Evolutionary conservation across 768 basidiomycete species (phyloP).

Genomic region (Suillus subluteus): DNA sequence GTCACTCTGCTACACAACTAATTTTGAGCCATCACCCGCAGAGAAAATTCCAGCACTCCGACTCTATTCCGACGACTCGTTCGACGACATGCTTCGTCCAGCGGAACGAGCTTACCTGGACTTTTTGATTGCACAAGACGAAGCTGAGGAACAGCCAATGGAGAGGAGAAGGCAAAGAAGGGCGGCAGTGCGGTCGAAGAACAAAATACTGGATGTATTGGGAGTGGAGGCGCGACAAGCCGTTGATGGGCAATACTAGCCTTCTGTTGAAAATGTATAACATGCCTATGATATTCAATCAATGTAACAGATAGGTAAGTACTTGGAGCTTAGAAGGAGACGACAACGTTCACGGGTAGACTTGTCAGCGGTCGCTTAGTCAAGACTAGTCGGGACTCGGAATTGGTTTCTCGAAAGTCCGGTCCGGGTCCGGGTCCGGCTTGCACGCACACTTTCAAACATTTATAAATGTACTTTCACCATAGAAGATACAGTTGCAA

Average conservation of each 20-base stretch:
- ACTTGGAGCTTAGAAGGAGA: background rate
- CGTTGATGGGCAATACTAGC: slow-evolving; percentile 7
- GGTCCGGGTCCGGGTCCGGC: no score
- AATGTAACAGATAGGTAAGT: background rate
- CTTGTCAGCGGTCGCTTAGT: no score
- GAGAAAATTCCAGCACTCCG: background rate
- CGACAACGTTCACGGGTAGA: no score
- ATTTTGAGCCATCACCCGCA: background rate
- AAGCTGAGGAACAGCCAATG: slow-evolving; percentile 9
- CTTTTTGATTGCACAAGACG: slow-evolving; percentile 5
- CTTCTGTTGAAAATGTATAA: background rate
- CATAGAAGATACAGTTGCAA: no score
- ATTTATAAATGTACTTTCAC: no score
- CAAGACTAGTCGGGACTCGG: no score
- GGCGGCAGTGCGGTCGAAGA: slow-evolving; percentile 9
- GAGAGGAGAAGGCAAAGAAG: slow-evolving; percentile 12
- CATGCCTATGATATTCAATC: background rate
- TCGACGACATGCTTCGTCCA: background rate
- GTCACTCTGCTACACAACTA: background rate
- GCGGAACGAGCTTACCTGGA: slow-evolving; percentile 10
- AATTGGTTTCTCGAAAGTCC: no score
- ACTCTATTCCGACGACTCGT: background rate
- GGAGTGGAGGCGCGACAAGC: slow-evolving; percentile 14
- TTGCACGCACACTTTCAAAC: no score
- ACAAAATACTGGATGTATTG: slow-evolving; percentile 17